phyloP scores from a whole-genome alignment of 2,329 filamentous ascomycete genomes.

The Alternaria arbusti region DNA sequence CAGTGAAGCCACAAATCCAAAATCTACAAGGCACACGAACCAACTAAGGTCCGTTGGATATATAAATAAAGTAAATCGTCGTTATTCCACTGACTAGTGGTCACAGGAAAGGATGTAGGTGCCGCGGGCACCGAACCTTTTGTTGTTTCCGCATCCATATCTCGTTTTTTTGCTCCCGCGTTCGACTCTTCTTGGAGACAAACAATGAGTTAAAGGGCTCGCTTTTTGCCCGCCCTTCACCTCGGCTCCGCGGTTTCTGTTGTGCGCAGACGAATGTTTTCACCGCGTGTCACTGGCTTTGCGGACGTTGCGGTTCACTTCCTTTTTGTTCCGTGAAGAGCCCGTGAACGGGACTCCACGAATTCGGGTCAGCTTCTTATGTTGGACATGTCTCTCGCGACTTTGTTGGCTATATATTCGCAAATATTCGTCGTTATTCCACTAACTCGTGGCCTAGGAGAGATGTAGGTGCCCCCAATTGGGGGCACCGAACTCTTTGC shows the following conservation, averaged over 20 bases:
- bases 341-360: background rate
- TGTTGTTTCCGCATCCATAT: background rate
- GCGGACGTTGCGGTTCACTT: background rate
- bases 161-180: background rate
- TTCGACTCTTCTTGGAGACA: background rate
- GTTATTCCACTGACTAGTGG: background rate
- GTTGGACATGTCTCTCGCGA: background rate
- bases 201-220: background rate
- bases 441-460: background rate
- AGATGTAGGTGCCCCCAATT: background rate
- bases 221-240: background rate
- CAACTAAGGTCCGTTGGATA: background rate
- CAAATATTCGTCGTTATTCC: background rate
- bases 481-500: constrained; percentile 1
- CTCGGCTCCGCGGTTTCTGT: no score
- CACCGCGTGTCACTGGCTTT: no score
- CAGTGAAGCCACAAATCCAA: background rate
- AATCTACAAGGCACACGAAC: background rate
- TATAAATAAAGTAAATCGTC: background rate
- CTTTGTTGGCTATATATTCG: background rate
- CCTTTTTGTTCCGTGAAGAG: background rate
- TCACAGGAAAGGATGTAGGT: background rate
- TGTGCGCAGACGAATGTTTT: background rate
- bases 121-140: background rate
- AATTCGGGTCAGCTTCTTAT: background rate